These are phyloP conservation scores for Suhomyces emberorum DNA, from an alignment of 805 yeast species.

Conservation along the genomic window DNA sequence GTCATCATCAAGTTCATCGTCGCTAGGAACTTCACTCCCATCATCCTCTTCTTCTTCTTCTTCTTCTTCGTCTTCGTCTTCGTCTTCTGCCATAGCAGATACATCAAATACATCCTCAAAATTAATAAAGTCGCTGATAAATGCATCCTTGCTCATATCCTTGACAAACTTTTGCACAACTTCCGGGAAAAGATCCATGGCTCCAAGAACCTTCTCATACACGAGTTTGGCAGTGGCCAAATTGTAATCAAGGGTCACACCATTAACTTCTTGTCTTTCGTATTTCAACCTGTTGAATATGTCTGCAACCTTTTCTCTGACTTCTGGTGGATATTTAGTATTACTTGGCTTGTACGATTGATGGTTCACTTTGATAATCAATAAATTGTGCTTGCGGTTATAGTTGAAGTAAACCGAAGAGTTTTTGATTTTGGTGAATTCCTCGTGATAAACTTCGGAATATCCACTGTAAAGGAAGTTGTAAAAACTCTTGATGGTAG, in stretches of 20 bases:
- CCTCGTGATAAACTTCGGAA: slow-evolving; percentile 2
- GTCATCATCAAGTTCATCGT: slow-evolving; percentile 9
- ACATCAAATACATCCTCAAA: slow-evolving; percentile 17
- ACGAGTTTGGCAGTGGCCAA: slow-evolving; percentile 19
- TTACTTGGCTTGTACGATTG: slow-evolving; percentile 11
- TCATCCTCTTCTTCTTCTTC: slow-evolving; percentile 11
- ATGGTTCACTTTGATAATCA: slow-evolving; percentile 24
- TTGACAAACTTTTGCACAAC: slow-evolving; percentile 18
- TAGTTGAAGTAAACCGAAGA: slow-evolving; percentile 20
- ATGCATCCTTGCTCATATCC: slow-evolving; percentile 21
- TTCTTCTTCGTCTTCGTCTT: slow-evolving; percentile 10
- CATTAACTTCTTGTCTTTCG: slow-evolving; percentile 11
- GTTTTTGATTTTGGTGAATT: slow-evolving; percentile 8
- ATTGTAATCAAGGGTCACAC: slow-evolving; percentile 13
- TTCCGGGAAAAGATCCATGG: slow-evolving; percentile 13
- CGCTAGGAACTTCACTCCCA: slow-evolving; percentile 12
- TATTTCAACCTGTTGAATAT: slow-evolving; percentile 13
- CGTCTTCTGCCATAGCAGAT: slow-evolving; percentile 9
- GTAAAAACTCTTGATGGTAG: slow-evolving; percentile 22
- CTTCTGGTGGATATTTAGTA: slow-evolving; percentile 9
- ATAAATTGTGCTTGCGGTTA: slow-evolving; percentile 18
- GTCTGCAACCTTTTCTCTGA: slow-evolving; percentile 17
- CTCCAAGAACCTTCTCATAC: slow-evolving; percentile 20
- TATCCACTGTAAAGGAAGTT: slow-evolving; percentile 7
- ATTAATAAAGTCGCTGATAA: slow-evolving; percentile 28